Evolutionary conservation across 176 grass and related monocot genomes (phyloP).

Genomic region (Carex kokanica): DNA sequence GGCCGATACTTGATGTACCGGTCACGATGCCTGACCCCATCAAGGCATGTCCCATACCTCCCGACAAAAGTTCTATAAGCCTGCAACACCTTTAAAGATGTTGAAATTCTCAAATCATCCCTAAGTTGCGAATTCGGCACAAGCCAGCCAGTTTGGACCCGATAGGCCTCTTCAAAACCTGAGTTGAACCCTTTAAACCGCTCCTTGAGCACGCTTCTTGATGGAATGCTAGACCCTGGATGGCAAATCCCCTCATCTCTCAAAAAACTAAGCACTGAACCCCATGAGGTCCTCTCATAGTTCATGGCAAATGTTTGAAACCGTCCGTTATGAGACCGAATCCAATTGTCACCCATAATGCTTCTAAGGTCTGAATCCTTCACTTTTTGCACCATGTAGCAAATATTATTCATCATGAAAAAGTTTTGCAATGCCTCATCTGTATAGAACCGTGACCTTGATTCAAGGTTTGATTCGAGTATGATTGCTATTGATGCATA

Average conservation of each 20-base stretch:
- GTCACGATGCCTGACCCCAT: constrained; percentile 50
- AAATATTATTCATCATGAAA: constrained; percentile 94
- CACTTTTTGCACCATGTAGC: constrained; percentile 96
- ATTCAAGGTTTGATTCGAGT: constrained; percentile 76
- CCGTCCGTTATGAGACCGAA: constrained; percentile 61
- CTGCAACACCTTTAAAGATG: constrained; percentile 82
- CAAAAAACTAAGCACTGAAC: constrained; percentile 62
- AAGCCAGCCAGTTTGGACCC: constrained; percentile 75
- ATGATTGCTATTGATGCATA: constrained; percentile 37
- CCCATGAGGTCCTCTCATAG: constrained; percentile 82
- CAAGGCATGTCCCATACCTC: constrained; percentile 44
- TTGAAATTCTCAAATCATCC: constrained; percentile 83
- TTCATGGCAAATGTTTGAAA: constrained; percentile 62
- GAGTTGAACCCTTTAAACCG: constrained; percentile 81
- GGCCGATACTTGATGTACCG: constrained; percentile 69
- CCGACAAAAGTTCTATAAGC: constrained; percentile 79
- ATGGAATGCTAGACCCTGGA: constrained; percentile 37
- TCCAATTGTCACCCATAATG: constrained; percentile 88
- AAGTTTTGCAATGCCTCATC: constrained; percentile 59
- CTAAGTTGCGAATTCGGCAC: constrained; percentile 63
- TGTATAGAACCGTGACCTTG: constrained; percentile 50
- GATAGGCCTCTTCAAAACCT: constrained; percentile 86
- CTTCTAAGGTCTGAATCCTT: constrained; percentile 71
- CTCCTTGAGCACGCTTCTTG: constrained; percentile 61
- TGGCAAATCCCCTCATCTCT: constrained; percentile 59